These are phyloP conservation scores for Apiospora kogelbergensis DNA, from an alignment of 2,329 filamentous ascomycete genomes.

Conservation along the genomic window DNA sequence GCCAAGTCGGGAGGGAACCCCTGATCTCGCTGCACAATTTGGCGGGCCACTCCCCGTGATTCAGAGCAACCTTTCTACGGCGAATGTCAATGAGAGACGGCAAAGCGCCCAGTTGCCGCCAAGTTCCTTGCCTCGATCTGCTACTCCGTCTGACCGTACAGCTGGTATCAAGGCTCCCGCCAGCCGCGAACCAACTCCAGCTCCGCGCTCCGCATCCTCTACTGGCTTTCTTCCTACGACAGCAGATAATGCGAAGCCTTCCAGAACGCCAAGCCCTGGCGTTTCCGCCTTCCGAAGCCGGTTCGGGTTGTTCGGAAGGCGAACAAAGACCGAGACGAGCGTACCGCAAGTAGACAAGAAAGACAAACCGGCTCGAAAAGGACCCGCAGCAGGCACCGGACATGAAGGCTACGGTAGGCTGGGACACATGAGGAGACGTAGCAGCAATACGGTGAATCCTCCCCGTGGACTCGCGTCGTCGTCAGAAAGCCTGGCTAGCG, in stretches of 20 bases:
- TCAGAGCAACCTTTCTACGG: slow-evolving; percentile 59
- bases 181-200: slow-evolving; percentile 36
- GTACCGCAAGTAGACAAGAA: slow-evolving; percentile 50
- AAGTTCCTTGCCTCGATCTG: slow-evolving; percentile 35
- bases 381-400: slow-evolving; percentile 87
- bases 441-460: slow-evolving; percentile 54
- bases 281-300: slow-evolving; percentile 59
- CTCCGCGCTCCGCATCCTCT: slow-evolving; percentile 23
- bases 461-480: slow-evolving; percentile 48
- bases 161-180: slow-evolving; percentile 28
- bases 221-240: slow-evolving; percentile 22
- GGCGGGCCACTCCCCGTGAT: slow-evolving; percentile 54
- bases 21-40: slow-evolving; percentile 58
- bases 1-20: slow-evolving; percentile 69
- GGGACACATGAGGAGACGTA: slow-evolving; percentile 61
- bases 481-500: slow-evolving; percentile 50
- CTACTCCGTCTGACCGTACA: slow-evolving; percentile 31
- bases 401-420: slow-evolving; percentile 82
- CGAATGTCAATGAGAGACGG: slow-evolving; percentile 48
- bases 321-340: slow-evolving; percentile 63
- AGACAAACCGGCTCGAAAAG: slow-evolving; percentile 64
- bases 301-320: slow-evolving; percentile 77
- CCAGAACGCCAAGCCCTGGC: slow-evolving; percentile 55
- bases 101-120: slow-evolving; percentile 39
- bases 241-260: slow-evolving; percentile 26